Percentiles rank a stretch among this genome's conserved stretches.
Conservation (phyloP, 768 basidiomycete genomes). For the Leccinum obscurum region DNA sequence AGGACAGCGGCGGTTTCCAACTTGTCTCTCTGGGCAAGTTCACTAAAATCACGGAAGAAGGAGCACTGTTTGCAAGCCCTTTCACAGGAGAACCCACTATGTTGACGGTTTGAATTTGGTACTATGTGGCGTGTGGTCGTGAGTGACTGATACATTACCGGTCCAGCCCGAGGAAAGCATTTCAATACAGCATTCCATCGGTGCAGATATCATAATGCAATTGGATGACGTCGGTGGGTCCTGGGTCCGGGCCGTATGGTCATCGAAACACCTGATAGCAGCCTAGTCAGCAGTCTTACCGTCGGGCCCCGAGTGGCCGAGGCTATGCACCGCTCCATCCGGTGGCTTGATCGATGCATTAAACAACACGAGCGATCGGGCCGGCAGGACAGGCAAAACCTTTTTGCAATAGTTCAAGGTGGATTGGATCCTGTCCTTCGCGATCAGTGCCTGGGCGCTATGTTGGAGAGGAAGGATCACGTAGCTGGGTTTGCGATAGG, state of each 20-base stretch:
- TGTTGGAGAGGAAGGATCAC: conserved; percentile 71
- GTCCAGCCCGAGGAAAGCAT: conserved; percentile 87
- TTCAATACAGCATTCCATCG: conserved; percentile 85
- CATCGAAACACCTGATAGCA: conserved; percentile 4
- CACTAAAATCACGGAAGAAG: conserved; percentile 84
- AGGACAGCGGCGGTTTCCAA: conserved; percentile 93
- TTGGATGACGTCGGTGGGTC: conserved; percentile 84
- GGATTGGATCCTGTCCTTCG: conserved; percentile 73
- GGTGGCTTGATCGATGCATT: conserved; percentile 92
- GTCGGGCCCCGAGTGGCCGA: conserved; percentile 80
- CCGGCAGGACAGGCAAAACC: conserved; percentile 65
- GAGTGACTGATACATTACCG: not conserved
- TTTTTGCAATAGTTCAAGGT: conserved; percentile 93
- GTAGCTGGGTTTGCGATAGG: conserved; percentile 93
- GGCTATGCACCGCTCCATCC: conserved; percentile 84
- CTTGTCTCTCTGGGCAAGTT: conserved; percentile 84
- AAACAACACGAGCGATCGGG: conserved; percentile 69
- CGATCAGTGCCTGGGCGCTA: conserved; percentile 75
- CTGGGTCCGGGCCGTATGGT: not conserved
- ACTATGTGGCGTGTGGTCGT: not conserved
- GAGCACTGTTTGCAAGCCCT: conserved; percentile 81
- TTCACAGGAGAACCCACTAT: conserved; percentile 88
- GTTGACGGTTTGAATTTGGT: conserved; percentile 58
- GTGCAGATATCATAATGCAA: conserved; percentile 95
- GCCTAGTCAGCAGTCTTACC: conserved; percentile 74